Conservation (phyloP, 805 yeast genomes). For the Wickerhamiella lipophila region DNA sequence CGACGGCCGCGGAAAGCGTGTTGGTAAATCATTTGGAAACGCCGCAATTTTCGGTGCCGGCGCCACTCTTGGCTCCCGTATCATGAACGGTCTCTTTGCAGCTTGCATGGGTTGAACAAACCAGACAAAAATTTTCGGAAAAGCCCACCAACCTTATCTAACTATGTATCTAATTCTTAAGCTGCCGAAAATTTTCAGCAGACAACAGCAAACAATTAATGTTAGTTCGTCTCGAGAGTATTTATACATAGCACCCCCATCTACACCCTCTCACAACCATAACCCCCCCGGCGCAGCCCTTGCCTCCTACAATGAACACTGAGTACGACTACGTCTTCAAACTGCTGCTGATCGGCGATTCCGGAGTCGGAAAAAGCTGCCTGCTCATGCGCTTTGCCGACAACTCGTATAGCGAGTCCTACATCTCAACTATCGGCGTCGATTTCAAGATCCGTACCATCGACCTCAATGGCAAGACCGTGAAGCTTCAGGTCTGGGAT, state of each 20-base stretch:
- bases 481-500: constrained; percentile 97
- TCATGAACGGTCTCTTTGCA: constrained; percentile 36
- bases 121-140: too few species aligned
- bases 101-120: constrained; percentile 8
- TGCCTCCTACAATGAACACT: constrained; percentile 10
- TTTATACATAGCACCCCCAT: not conserved
- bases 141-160: too few species aligned
- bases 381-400: constrained; percentile 89
- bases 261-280: not conserved
- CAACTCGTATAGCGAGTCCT: constrained; percentile 92
- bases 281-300: constrained; percentile 2
- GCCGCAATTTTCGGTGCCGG: constrained; percentile 93
- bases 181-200: too few species aligned
- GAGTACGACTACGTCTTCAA: constrained; percentile 92
- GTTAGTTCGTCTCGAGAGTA: too few species aligned
- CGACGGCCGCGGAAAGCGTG: constrained; percentile 33
- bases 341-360: constrained; percentile 89
- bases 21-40: constrained; percentile 69
- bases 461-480: constrained; percentile 92
- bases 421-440: constrained; percentile 95
- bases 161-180: not conserved
- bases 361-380: constrained; percentile 98
- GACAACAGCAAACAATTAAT: too few species aligned
- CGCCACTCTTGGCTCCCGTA: constrained; percentile 73
- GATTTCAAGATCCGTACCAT: constrained; percentile 59